Evolutionary conservation across 495 filamentous ascomycete species (phyloP).

Genomic region (Penicillium coffeae): DNA sequence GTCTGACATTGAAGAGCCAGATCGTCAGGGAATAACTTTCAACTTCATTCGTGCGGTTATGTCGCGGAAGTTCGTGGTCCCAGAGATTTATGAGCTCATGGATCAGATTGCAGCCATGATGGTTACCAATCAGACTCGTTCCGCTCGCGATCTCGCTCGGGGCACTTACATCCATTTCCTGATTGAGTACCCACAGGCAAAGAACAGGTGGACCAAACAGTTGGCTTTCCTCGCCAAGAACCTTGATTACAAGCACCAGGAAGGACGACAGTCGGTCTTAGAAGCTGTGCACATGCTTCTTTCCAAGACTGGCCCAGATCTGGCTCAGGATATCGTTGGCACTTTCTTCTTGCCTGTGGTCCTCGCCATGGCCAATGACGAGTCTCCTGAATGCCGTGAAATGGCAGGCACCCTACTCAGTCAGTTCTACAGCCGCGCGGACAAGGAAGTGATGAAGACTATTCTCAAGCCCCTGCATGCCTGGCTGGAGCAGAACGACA

Average conservation of each 20-base stretch:
- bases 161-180: slow-evolving; percentile 92
- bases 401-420: slow-evolving; percentile 78
- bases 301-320: slow-evolving; percentile 72
- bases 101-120: slow-evolving; percentile 88
- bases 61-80: slow-evolving; percentile 76
- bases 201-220: slow-evolving; percentile 82
- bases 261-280: slow-evolving; percentile 86
- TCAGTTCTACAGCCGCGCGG: slow-evolving; percentile 72
- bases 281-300: slow-evolving; percentile 81
- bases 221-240: slow-evolving; percentile 85
- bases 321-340: slow-evolving; percentile 74
- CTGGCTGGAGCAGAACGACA: slow-evolving; percentile 74
- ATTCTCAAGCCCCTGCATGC: slow-evolving; percentile 65
- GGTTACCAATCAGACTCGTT: slow-evolving; percentile 89
- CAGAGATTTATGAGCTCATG: slow-evolving; percentile 84
- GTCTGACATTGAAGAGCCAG: slow-evolving; percentile 87
- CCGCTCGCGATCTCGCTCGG: slow-evolving; percentile 79
- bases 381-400: slow-evolving; percentile 77
- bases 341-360: slow-evolving; percentile 85
- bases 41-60: slow-evolving; percentile 87
- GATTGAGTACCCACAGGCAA: slow-evolving; percentile 89
- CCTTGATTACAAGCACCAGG: slow-evolving; percentile 80
- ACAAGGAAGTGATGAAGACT: slow-evolving; percentile 63
- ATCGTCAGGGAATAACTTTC: slow-evolving; percentile 86
- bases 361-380: slow-evolving; percentile 81